A percentile compares a stretch with the other conserved stretches of the same genome.
Evolutionary conservation across 352 stramenopile genomes (phyloP).

Genomic region (Phytopythium montanum): DNA sequence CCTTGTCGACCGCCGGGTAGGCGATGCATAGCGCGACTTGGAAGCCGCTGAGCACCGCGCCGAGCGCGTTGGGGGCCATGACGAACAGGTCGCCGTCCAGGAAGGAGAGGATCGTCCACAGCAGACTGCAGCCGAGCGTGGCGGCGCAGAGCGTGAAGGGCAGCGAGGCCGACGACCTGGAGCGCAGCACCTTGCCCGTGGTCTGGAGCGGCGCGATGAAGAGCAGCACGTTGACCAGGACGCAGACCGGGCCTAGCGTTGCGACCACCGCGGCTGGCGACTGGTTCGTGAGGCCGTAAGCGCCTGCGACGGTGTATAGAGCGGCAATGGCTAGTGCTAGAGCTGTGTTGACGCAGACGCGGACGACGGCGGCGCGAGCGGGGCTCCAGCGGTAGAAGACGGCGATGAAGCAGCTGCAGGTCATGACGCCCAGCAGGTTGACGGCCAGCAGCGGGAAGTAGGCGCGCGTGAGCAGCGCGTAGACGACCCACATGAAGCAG

Average conservation of each 20-base stretch:
- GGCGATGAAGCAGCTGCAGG: constrained; percentile 24
- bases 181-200: constrained; percentile 20
- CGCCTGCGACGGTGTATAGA: constrained; percentile 15
- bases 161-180: constrained; percentile 22
- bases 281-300: constrained; percentile 19
- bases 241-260: constrained; percentile 21
- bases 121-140: constrained; percentile 14
- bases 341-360: constrained; percentile 11
- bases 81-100: constrained; percentile 25
- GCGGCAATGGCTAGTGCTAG: constrained; percentile 12
- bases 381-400: constrained; percentile 25
- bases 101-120: constrained; percentile 20
- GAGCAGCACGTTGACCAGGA: constrained; percentile 20
- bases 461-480: constrained; percentile 23
- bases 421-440: constrained; percentile 20
- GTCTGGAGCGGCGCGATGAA: constrained; percentile 27
- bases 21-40: constrained; percentile 32
- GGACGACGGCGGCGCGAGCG: constrained; percentile 6
- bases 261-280: constrained; percentile 9
- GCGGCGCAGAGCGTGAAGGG: constrained; percentile 26
- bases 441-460: constrained; percentile 31
- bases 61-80: constrained; percentile 23
- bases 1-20: constrained; percentile 15
- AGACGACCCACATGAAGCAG: constrained; percentile 26
- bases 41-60: constrained; percentile 19